Conservation (phyloP, 2,329 filamentous ascomycete genomes). For the Huntiella decipiens region DNA sequence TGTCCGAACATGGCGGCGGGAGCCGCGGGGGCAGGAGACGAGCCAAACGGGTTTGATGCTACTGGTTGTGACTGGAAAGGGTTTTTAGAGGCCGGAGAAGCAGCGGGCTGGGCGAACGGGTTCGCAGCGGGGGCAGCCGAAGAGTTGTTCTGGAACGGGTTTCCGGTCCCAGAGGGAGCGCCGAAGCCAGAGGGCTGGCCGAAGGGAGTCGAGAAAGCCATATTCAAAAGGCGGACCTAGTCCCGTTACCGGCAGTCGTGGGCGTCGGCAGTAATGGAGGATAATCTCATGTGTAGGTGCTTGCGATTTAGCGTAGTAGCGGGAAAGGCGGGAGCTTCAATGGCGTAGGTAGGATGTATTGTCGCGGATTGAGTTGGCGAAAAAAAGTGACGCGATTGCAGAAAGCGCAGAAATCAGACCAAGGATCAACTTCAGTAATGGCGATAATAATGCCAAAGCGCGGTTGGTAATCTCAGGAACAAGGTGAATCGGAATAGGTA, state of each 20-base stretch:
- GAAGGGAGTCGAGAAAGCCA: constrained; percentile 9
- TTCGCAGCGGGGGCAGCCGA: neutral
- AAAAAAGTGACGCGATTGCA: too few species aligned
- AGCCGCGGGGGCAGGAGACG: neutral
- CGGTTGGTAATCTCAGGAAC: too few species aligned
- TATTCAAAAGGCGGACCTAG: constrained; percentile 1
- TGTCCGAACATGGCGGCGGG: neutral
- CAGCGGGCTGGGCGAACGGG: constrained; percentile 3
- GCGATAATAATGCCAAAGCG: too few species aligned
- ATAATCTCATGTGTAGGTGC: neutral
- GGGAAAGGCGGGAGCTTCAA: too few species aligned
- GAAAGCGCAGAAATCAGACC: too few species aligned
- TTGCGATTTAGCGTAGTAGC: neutral
- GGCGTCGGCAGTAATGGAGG: constrained; percentile 2
- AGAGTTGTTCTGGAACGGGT: constrained; percentile 4
- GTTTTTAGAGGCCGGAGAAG: neutral
- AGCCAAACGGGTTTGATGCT: constrained; percentile 5
- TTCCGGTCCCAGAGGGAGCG: neutral
- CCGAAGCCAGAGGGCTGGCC: constrained; percentile 4
- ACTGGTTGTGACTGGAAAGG: constrained; percentile 5
- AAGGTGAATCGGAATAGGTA: too few species aligned
- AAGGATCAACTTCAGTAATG: too few species aligned
- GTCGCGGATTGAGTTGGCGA: too few species aligned
- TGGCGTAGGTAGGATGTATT: too few species aligned
- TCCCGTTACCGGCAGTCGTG: constrained; percentile 9